phyloP scores from a whole-genome alignment of 2,329 filamentous ascomycete genomes.

The Chrysoporthe austroafricana region DNA sequence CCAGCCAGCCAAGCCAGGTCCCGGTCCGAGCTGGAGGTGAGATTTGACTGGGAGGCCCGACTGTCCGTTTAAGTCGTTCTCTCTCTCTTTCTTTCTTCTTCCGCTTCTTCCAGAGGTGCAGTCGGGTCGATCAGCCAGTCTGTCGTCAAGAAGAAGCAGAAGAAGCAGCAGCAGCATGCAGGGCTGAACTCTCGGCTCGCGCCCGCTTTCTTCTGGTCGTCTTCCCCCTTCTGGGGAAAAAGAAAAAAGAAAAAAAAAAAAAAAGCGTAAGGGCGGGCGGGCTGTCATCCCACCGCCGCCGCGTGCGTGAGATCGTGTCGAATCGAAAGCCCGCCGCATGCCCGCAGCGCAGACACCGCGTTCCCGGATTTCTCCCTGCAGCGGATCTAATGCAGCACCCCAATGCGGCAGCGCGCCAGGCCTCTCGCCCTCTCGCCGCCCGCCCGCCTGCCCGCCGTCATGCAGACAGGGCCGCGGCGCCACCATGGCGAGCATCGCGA shows the following conservation, averaged over 20 bases:
- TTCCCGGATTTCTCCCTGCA: not conserved
- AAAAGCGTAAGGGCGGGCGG: not conserved
- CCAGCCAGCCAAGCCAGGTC: not conserved
- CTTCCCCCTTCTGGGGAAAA: not conserved
- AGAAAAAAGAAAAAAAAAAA: not conserved
- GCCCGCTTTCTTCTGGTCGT: constrained; percentile 2
- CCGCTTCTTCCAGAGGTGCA: not conserved
- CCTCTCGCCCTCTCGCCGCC: not conserved
- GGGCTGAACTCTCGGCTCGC: constrained; percentile 9
- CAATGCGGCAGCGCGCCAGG: constrained; percentile 7
- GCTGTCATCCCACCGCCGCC: not conserved
- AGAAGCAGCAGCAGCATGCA: not conserved
- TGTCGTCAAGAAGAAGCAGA: not conserved
- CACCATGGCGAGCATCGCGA: constrained; percentile 15
- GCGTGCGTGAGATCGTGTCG: not conserved
- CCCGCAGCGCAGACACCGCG: not conserved
- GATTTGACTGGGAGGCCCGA: too few relatives aligned
- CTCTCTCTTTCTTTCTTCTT: not conserved
- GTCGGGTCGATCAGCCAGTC: not conserved
- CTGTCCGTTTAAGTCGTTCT: not conserved
- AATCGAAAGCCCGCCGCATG: not conserved
- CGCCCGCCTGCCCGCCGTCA: not conserved
- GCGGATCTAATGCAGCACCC: constrained; percentile 5
- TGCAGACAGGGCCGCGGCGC: not conserved
- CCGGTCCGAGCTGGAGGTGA: too few relatives aligned